A percentile compares a stretch with the other conserved stretches of the same genome.
phyloP scores from a whole-genome alignment of 805 yeast genomes.

The Spathaspora hagerdaliae region DNA sequence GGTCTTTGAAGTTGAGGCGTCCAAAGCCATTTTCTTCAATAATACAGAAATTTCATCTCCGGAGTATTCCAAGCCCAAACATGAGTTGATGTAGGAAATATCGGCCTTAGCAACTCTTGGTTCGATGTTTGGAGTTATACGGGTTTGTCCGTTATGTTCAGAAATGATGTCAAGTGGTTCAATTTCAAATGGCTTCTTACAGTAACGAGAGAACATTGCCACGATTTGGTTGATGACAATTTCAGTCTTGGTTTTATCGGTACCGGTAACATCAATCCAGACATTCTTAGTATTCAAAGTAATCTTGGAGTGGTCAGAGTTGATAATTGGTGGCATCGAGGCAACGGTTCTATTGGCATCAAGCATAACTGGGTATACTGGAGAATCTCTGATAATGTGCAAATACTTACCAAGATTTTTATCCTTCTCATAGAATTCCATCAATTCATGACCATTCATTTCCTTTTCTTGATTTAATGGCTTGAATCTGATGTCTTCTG shows the following conservation, averaged over 20 bases:
- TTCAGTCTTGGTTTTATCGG: conserved; percentile 91
- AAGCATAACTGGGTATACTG: conserved; percentile 85
- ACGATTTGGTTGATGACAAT: conserved; percentile 88
- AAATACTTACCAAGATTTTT: conserved; percentile 85
- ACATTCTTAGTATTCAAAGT: conserved; percentile 80
- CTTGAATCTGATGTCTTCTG: conserved; percentile 66
- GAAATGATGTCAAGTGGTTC: conserved; percentile 89
- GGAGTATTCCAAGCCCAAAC: conserved; percentile 77
- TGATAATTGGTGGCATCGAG: conserved; percentile 96
- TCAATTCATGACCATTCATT: conserved; percentile 71
- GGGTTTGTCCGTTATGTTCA: conserved; percentile 70
- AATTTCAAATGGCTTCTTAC: conserved; percentile 73
- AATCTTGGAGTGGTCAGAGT: conserved; percentile 87
- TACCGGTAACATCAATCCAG: conserved; percentile 91
- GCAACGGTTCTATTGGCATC: conserved; percentile 76
- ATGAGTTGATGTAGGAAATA: conserved; percentile 81
- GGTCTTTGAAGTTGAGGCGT: conserved; percentile 49
- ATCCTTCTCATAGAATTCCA: conserved; percentile 89
- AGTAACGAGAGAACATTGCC: conserved; percentile 93
- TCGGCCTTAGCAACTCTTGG: conserved; percentile 73
- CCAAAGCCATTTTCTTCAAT: conserved; percentile 77
- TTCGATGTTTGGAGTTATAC: conserved; percentile 69
- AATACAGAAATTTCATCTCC: conserved; percentile 65
- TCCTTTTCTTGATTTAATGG: conserved; percentile 70
- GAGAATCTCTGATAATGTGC: conserved; percentile 82